These are phyloP conservation scores for Citrus australasica DNA, from an alignment of 345 rosid species.

Conservation along the genomic window DNA sequence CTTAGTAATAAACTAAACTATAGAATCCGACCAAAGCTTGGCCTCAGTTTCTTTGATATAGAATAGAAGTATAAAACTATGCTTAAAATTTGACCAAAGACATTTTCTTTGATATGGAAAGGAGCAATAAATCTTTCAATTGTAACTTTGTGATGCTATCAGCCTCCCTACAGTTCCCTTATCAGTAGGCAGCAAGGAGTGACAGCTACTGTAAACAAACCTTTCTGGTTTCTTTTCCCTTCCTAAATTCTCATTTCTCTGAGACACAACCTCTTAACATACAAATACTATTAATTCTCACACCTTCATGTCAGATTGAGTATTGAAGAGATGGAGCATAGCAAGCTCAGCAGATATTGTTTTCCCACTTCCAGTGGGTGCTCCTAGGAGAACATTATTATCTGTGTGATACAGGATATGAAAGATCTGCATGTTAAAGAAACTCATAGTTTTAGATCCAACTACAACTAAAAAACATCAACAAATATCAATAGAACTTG, in stretches of 20 bases:
- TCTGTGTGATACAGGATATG: slow-evolving; percentile 91
- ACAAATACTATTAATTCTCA: slow-evolving; percentile 2
- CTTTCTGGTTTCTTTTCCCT: neutral
- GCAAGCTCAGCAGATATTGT: slow-evolving; percentile 99
- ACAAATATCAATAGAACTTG: slow-evolving; percentile 15
- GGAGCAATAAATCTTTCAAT: neutral
- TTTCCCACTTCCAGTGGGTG: slow-evolving; percentile 99
- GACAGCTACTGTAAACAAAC: neutral
- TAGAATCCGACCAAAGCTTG: no score
- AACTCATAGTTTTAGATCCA: slow-evolving; percentile 5
- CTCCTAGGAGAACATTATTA: slow-evolving; percentile 89
- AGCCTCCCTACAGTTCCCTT: neutral
- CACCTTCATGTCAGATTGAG: slow-evolving; percentile 98
- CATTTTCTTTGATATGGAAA: neutral
- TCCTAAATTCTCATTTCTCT: neutral
- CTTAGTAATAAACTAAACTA: neutral
- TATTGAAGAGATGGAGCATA: slow-evolving; percentile 86
- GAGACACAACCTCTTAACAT: neutral
- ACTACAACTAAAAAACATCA: slow-evolving; percentile 7
- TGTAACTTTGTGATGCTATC: neutral
- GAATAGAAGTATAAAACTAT: neutral
- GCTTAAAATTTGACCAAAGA: neutral
- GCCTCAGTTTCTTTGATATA: no score
- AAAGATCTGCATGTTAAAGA: slow-evolving; percentile 56
- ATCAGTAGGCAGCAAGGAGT: neutral